Base-by-base conservation (phyloP, 768 basidiomycete species). In the Russula vinacea region DNA sequence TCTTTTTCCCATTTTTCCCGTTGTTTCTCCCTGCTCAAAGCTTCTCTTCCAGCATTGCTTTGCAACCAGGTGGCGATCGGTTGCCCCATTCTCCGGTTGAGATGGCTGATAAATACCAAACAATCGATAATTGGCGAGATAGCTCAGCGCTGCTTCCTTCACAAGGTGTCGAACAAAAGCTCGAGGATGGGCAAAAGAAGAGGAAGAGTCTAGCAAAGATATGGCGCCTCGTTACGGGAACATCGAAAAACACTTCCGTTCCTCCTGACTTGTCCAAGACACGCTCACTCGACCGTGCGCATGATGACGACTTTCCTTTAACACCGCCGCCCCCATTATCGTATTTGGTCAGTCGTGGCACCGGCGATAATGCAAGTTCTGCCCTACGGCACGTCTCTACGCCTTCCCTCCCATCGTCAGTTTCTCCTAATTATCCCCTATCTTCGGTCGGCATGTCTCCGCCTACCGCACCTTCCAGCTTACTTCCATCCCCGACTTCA, bases 261-360 rank as follows among this genome's bases (percentile, higher is more conserved):
- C 33, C 62, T 8, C 72, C 69, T 45, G 71, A 74, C 44, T 73
- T 73, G 32, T 74, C 75, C 11, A 71, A 76, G 17, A 69, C 77
- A 7, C 79, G 78, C 17, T 78, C 77, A 14, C 61, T 75, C 29
- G 82, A 80, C 65, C 79, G 74, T 45, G 19, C 19, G 19, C 62
- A 67, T 40, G 88, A 90, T 3, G 90, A 93, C 70, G 85, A 90
- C 68, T 74, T 80, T 10, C 94, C 92, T 4, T 78, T 97, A 45
- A 86, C 90, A 3, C 96, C 95, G 0, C 96, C 96, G 3, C 96
- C 96, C 5, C 89, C 93, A 5, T 72, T 98, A 58, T 92, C 92
- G 0, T 95, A 94, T 76, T 82, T 98, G 53, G 92, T 93, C 2
- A 77, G 75, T 65, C 75, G 77, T 65, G 79, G 82, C 62, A 82